Evolutionary conservation across 208 protist species (phyloP), one percentile per base, ranked within the genome.

Genomic region (Naegleria lovaniensis): DNA sequence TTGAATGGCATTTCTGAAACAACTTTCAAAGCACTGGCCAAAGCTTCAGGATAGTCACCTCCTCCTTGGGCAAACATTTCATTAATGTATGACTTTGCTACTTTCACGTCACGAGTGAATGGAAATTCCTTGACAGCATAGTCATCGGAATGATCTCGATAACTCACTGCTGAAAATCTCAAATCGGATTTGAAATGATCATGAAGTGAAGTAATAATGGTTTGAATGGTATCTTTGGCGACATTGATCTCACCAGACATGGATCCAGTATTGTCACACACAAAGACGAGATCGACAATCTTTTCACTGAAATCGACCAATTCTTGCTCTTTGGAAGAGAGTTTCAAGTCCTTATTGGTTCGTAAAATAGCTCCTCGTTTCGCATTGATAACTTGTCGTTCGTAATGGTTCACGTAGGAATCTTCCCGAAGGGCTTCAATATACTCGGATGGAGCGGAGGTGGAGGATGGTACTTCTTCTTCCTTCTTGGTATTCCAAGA

Each of bases 11-110:
- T n/a, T 85, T 90, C 40, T 0, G 16, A n/a, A 0, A 92, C 89
- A 13, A 83, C 59, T n/a, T 85, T 36, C 11, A 93, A 33, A 51
- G 91, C 92, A 83, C 88, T 90, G 15, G 91, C 87, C 43, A 93
- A 55, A 13, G 92, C 92, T 33, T 93, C 92, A 0, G 92, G 59
- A 39, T 87, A 0, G 43, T 93, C 92, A 25, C 51, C 2, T 48
- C 92, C 92, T 85, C 90, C 92, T 29, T 22, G 0, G 0, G 55
- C 91, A 25, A 0, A 0, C 0, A 92, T 43, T 25, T 0, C 25
- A 16, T 5, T 13, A 7, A 92, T 29, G 5, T 85, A 38, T 1
- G 25, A 0, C 40, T 79, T 88, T 1, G 90, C 22, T 2, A 40
- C 15, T 9, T 15, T 0, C 7, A 91, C 83, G 58, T 88, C 9